phyloP scores from a whole-genome alignment of 1,139 yeast genomes.

The Meyerozyma sp. region DNA sequence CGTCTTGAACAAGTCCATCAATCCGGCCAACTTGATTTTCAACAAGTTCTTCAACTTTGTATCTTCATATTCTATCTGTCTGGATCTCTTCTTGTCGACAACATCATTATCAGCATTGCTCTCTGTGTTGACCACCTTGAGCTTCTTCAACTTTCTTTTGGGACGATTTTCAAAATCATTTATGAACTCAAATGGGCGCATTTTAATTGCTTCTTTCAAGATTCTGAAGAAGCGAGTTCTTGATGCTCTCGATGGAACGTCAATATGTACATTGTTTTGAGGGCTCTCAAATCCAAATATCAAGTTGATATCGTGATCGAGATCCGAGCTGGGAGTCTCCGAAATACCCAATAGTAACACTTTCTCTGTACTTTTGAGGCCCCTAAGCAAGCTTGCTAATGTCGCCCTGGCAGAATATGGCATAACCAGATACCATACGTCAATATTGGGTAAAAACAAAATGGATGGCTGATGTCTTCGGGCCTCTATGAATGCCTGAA shows the following conservation, averaged over 20 bases:
- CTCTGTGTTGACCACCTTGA: slow-evolving; percentile 21
- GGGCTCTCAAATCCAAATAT: slow-evolving; percentile 50
- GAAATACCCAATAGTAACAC: slow-evolving; percentile 75
- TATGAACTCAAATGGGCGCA: slow-evolving; percentile 62
- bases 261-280: slow-evolving; percentile 43
- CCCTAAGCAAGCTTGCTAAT: slow-evolving; percentile 61
- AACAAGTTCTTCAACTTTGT: slow-evolving; percentile 77
- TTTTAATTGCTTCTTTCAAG: slow-evolving; percentile 48
- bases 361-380: slow-evolving; percentile 67
- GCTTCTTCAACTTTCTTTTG: slow-evolving; percentile 36
- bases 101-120: slow-evolving; percentile 10
- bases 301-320: slow-evolving; percentile 33
- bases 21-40: slow-evolving; percentile 77
- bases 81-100: slow-evolving; percentile 28
- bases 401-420: slow-evolving; percentile 70
- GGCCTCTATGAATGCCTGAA: slow-evolving; percentile 84
- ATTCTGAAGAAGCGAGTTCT: slow-evolving; percentile 53
- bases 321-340: slow-evolving; percentile 35
- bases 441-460: slow-evolving; percentile 76
- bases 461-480: slow-evolving; percentile 88
- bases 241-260: slow-evolving; percentile 32
- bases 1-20: slow-evolving; percentile 84
- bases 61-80: slow-evolving; percentile 63
- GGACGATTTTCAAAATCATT: slow-evolving; percentile 51
- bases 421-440: slow-evolving; percentile 68